Conservation (phyloP, 2,329 filamentous ascomycete species). For the Fusarium sp. region DNA sequence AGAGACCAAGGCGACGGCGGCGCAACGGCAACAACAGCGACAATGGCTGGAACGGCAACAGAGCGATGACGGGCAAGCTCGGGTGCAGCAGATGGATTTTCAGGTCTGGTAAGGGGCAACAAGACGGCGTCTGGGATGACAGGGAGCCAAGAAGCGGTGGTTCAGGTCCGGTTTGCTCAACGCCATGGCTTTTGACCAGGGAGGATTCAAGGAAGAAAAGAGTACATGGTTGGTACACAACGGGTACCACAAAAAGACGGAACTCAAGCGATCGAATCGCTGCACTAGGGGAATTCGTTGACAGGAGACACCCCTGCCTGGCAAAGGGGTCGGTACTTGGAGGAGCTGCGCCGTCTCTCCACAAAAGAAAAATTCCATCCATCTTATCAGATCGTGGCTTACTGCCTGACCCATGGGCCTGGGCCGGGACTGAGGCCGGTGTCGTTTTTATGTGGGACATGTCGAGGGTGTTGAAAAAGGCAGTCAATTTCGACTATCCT, state of each 20-base stretch:
- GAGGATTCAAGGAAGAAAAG: slow-evolving; percentile 12
- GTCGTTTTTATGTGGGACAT: slow-evolving; percentile 16
- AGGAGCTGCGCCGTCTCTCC: slow-evolving; percentile 24
- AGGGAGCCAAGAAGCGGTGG: slow-evolving; percentile 10
- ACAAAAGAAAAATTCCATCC: slow-evolving; percentile 34
- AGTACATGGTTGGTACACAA: background rate
- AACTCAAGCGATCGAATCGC: slow-evolving; percentile 18
- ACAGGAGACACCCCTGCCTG: slow-evolving; percentile 15
- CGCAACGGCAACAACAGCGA: slow-evolving; percentile 32
- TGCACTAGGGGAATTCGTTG: slow-evolving; percentile 26
- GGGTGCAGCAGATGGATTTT: slow-evolving; percentile 42
- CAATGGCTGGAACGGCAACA: slow-evolving; percentile 27
- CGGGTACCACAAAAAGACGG: slow-evolving; percentile 4
- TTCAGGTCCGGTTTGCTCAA: slow-evolving; percentile 9
- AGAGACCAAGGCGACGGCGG: slow-evolving; percentile 30
- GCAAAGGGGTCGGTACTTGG: slow-evolving; percentile 29
- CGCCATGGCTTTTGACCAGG: slow-evolving; percentile 3
- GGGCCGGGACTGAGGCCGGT: slow-evolving; percentile 28
- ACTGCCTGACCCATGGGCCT: slow-evolving; percentile 25
- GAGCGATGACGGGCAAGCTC: slow-evolving; percentile 36
- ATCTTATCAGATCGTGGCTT: slow-evolving; percentile 47
- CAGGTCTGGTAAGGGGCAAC: slow-evolving; percentile 37
- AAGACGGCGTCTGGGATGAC: slow-evolving; percentile 10
- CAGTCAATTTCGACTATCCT: slow-evolving; percentile 25
- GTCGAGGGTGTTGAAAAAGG: background rate